Evolutionary conservation across 805 yeast species (phyloP).

Genomic region (Suhomyces sp.): DNA sequence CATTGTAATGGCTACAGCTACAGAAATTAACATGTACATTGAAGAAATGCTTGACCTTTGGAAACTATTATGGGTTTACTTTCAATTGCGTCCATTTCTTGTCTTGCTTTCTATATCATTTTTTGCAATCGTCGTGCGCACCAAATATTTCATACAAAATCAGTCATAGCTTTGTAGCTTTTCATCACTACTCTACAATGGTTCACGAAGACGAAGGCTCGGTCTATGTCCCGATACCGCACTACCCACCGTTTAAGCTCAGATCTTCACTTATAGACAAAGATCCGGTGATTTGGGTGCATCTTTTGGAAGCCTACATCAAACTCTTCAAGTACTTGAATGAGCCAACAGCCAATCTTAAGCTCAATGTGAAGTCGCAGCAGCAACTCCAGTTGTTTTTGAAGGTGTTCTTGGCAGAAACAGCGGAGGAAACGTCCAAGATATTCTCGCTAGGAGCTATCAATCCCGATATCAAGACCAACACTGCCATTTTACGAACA

Average conservation of each 20-base stretch:
- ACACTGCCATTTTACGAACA: constrained; percentile 47
- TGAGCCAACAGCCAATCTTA: constrained; percentile 20
- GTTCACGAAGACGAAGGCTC: constrained; percentile 1
- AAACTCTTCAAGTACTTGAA: constrained; percentile 48
- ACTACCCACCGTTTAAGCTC: constrained; percentile 71
- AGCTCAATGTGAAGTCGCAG: constrained; percentile 50
- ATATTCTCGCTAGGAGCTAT: constrained; percentile 69
- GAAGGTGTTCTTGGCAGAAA: constrained; percentile 56
- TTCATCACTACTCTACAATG: not conserved
- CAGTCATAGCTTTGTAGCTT: not conserved
- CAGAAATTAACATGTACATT: too few species aligned
- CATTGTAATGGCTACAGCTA: not conserved
- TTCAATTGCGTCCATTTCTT: not conserved
- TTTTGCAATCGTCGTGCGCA: constrained; percentile 1
- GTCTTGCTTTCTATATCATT: not conserved
- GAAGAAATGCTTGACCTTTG: too few species aligned
- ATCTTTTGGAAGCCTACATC: constrained; percentile 63
- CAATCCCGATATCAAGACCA: constrained; percentile 61
- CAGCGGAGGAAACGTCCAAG: constrained; percentile 56
- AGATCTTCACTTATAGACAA: constrained; percentile 76
- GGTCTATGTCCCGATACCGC: constrained; percentile 53
- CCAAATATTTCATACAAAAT: not conserved
- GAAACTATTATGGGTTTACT: too few species aligned
- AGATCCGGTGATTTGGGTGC: constrained; percentile 83
- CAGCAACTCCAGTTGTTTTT: constrained; percentile 59